Evolutionary conservation across 169 alveolate genomes (phyloP).

Genomic region (Plasmodium cynomolgi): DNA sequence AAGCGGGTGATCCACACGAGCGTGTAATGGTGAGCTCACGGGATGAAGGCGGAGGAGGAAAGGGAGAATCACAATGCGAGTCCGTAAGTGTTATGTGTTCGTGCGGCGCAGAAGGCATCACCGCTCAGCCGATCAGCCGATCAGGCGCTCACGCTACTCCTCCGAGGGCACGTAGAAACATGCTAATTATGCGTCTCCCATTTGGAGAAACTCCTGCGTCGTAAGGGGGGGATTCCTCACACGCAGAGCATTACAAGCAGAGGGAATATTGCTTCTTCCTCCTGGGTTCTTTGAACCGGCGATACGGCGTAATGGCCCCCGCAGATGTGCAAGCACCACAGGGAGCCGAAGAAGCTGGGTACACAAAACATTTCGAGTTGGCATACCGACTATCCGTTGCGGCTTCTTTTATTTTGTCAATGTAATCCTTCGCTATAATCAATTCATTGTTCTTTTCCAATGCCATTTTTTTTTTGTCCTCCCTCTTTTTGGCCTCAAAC

Average conservation of each 20-base stretch:
- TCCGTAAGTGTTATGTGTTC: background rate
- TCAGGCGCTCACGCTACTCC: background rate
- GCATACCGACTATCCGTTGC: conserved; percentile 77
- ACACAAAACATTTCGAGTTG: conserved; percentile 87
- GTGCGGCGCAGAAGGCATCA: background rate
- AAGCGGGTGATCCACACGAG: background rate
- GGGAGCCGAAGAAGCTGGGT: conserved; percentile 88
- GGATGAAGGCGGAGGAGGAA: background rate
- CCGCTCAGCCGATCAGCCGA: background rate
- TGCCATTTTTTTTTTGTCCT: conserved; percentile 6
- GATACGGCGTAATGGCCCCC: conserved; percentile 88
- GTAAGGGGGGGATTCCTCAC: background rate
- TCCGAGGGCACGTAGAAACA: background rate
- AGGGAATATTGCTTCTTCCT: conserved; percentile 57
- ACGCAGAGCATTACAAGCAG: conserved; percentile 10
- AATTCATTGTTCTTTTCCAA: conserved; percentile 71
- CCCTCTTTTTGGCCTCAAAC: conserved; percentile 34
- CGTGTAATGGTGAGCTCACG: background rate
- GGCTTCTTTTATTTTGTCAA: conserved; percentile 75
- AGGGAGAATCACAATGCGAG: background rate
- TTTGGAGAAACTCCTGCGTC: background rate
- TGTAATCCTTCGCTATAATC: conserved; percentile 74
- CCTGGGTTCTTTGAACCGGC: conserved; percentile 76
- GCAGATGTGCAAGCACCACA: conserved; percentile 90
- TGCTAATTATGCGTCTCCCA: background rate